A percentile compares a stretch with the other conserved stretches of the same genome.
These are phyloP conservation scores for Fusarium brevicatenulatum DNA, from an alignment of 2,329 filamentous ascomycete genomes.

Conservation along the genomic window DNA sequence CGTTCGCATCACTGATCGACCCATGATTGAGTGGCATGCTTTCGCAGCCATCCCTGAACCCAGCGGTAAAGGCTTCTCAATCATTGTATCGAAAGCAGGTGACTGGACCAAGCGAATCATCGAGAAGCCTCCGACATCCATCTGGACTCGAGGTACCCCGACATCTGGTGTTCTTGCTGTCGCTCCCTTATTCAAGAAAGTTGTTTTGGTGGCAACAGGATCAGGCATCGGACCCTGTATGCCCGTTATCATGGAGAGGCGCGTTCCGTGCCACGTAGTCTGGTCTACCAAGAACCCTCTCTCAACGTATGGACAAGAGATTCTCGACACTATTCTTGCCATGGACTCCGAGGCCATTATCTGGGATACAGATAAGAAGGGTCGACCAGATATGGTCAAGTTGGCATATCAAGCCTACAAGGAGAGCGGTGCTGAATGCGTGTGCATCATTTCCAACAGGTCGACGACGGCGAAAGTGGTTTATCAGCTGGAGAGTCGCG, in stretches of 20 bases:
- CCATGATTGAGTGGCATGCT: constrained; percentile 73
- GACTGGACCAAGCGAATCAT: constrained; percentile 75
- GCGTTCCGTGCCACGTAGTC: constrained; percentile 28
- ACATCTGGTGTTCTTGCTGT: constrained; percentile 57
- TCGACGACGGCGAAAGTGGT: constrained; percentile 70
- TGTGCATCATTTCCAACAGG: constrained; percentile 74
- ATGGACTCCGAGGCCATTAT: constrained; percentile 28
- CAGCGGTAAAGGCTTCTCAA: constrained; percentile 62
- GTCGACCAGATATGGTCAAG: constrained; percentile 60
- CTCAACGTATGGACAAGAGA: constrained; percentile 16
- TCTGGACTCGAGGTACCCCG: constrained; percentile 73
- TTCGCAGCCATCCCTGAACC: constrained; percentile 75
- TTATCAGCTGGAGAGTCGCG: constrained; percentile 68
- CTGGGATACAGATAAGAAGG: constrained; percentile 67
- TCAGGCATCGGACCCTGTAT: constrained; percentile 36
- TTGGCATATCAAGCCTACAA: constrained; percentile 59
- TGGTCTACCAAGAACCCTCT: constrained; percentile 38
- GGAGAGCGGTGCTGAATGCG: constrained; percentile 67
- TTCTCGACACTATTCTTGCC: constrained; percentile 27
- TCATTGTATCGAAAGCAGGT: constrained; percentile 73
- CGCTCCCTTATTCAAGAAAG: constrained; percentile 32
- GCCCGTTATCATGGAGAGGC: constrained; percentile 31
- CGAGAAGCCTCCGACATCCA: constrained; percentile 62
- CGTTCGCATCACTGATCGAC: constrained; percentile 66
- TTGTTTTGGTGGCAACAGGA: constrained; percentile 33